phyloP scores from a whole-genome alignment of 2,329 filamentous ascomycete genomes.

The Falciphora oryzae region DNA sequence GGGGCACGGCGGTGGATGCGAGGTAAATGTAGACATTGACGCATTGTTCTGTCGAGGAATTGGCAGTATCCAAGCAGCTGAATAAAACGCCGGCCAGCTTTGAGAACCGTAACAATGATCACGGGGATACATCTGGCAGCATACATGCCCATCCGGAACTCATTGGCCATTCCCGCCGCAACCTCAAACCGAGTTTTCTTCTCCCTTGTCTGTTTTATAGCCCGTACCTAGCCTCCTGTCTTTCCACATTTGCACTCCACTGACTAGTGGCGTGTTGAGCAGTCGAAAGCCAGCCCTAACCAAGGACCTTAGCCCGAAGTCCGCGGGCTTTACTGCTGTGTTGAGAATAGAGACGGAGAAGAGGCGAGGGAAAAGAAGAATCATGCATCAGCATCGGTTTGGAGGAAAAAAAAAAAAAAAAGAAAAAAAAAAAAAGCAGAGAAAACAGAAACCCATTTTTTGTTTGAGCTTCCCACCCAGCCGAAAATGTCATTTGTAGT shows the following conservation, averaged over 20 bases:
- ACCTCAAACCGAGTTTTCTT: not conserved
- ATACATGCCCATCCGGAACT: too few species aligned
- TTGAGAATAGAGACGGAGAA: too few species aligned
- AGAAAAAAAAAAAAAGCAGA: conserved; percentile 5
- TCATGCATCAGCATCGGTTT: not conserved
- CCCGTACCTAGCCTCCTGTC: not conserved
- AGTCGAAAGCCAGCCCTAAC: not conserved
- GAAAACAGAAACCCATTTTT: not conserved
- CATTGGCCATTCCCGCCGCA: not conserved
- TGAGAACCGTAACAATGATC: too few species aligned
- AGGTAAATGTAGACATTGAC: too few species aligned
- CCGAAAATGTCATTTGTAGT: not conserved
- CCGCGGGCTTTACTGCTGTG: not conserved
- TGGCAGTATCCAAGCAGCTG: too few species aligned
- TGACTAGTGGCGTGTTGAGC: not conserved
- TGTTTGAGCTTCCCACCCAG: not conserved
- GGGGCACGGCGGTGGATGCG: too few species aligned
- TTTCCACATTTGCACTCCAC: not conserved
- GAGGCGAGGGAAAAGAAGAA: not conserved
- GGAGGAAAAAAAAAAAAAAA: not conserved
- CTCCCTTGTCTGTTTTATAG: not conserved
- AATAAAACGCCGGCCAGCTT: too few species aligned
- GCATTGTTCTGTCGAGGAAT: too few species aligned
- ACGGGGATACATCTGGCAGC: too few species aligned
- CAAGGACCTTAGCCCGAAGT: not conserved